phyloP scores from a whole-genome alignment of 2,329 filamentous ascomycete genomes.

The Aspergillus tamarii region DNA sequence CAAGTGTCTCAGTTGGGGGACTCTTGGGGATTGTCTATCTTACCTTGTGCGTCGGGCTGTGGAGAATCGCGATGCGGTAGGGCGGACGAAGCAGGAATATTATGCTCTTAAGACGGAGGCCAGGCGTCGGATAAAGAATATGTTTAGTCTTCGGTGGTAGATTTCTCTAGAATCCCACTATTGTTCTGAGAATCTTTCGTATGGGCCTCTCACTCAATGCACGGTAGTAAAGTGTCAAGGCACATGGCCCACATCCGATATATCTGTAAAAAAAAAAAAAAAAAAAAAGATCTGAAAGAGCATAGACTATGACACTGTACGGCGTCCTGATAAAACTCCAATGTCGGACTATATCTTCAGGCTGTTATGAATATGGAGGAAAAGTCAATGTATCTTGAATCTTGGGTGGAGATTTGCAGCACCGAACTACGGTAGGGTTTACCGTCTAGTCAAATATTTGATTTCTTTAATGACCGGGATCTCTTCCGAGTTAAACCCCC shows the following conservation, averaged over 20 bases:
- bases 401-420: no score
- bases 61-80: conserved; percentile 62
- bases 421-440: background rate
- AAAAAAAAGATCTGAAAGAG: background rate
- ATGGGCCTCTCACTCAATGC: background rate
- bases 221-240: background rate
- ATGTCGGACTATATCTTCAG: background rate
- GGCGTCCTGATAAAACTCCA: background rate
- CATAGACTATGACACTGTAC: background rate
- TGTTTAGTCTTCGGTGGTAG: background rate
- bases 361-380: background rate
- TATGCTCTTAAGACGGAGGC: conserved; percentile 31
- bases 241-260: background rate
- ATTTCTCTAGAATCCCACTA: background rate
- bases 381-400: background rate
- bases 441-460: background rate
- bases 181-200: background rate
- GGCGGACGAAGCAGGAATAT: conserved; percentile 52
- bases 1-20: conserved; percentile 62
- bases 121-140: background rate
- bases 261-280: background rate
- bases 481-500: background rate
- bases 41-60: conserved; percentile 63
- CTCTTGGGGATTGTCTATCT: conserved; percentile 74
- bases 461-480: background rate